A percentile compares a stretch with the other conserved stretches of the same genome.
These are phyloP conservation scores for Trichophyton verrucosum DNA, from an alignment of 2,329 filamentous ascomycete species.

Conservation along the genomic window DNA sequence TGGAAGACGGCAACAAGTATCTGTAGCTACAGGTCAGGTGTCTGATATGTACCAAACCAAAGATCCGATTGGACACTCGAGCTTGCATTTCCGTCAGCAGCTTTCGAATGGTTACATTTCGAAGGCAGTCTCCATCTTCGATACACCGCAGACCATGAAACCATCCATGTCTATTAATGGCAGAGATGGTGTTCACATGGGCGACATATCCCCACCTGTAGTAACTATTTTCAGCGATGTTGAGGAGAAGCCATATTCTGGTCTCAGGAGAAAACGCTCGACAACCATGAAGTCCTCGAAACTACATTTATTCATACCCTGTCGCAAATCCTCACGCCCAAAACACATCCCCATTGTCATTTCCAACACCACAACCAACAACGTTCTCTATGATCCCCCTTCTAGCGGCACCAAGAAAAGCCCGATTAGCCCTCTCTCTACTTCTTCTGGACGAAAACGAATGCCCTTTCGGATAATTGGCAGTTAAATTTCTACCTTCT, in stretches of 20 bases:
- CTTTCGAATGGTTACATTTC: conserved; percentile 10
- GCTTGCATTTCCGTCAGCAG: conserved; percentile 8
- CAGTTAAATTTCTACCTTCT: not conserved
- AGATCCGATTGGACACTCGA: not conserved
- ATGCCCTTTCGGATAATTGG: not conserved
- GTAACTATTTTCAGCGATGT: not conserved
- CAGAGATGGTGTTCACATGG: too few relatives aligned
- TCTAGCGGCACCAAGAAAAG: not conserved
- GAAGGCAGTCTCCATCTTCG: conserved; percentile 4
- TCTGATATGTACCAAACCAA: not conserved
- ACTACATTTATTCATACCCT: not conserved
- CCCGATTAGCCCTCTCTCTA: not conserved
- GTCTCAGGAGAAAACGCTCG: not conserved
- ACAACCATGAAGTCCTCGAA: conserved; percentile 14
- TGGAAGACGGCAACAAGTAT: not conserved
- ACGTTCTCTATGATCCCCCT: not conserved
- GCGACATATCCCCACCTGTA: not conserved
- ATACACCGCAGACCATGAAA: conserved; percentile 3
- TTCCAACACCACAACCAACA: not conserved
- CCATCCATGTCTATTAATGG: not conserved
- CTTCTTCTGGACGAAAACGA: not conserved
- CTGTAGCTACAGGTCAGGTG: not conserved
- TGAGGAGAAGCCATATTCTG: not conserved
- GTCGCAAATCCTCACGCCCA: not conserved
- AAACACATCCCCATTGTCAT: conserved; percentile 2